Percentiles rank a stretch among this genome's conserved stretches.
Evolutionary conservation across 768 basidiomycete genomes (phyloP).

Genomic region (Aureoboletus auriporus): DNA sequence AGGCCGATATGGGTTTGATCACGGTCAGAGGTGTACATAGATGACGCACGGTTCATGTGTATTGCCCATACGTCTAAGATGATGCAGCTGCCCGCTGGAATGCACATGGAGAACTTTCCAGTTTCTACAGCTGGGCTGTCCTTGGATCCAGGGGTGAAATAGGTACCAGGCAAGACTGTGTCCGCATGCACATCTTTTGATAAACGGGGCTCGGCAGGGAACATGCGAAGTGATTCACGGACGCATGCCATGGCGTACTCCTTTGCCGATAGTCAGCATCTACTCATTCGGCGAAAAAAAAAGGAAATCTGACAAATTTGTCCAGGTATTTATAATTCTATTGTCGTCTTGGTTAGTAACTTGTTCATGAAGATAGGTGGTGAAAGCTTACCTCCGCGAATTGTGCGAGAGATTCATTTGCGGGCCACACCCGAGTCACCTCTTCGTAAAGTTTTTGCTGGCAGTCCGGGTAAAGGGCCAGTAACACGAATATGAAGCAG

Average conservation of each 20-base stretch:
- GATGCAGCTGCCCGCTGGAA: conserved; percentile 38
- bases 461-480: conserved; percentile 48
- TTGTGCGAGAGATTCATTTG: conserved; percentile 24
- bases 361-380: background rate
- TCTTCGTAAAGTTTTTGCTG: conserved; percentile 47
- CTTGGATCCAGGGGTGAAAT: conserved; percentile 29
- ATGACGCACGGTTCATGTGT: conserved; percentile 42
- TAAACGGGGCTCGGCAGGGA: conserved; percentile 36
- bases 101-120: conserved; percentile 30
- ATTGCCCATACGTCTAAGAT: conserved; percentile 40
- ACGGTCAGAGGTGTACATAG: background rate
- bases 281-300: background rate
- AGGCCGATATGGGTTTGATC: background rate
- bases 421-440: conserved; percentile 36
- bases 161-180: conserved; percentile 30
- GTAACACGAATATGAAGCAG: conserved; percentile 37
- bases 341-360: background rate
- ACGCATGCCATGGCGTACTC: conserved; percentile 41
- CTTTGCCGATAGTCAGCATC: conserved; percentile 22
- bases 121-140: conserved; percentile 15
- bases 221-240: conserved; percentile 44
- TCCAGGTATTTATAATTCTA: conserved; percentile 38
- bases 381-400: conserved; percentile 26
- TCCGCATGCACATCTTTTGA: conserved; percentile 34
- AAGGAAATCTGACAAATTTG: conserved; percentile 29